A percentile compares a stretch with the other conserved stretches of the same genome.
These are phyloP conservation scores for Hypocrella siamensis DNA, from an alignment of 2,329 filamentous ascomycete genomes.

Conservation along the genomic window DNA sequence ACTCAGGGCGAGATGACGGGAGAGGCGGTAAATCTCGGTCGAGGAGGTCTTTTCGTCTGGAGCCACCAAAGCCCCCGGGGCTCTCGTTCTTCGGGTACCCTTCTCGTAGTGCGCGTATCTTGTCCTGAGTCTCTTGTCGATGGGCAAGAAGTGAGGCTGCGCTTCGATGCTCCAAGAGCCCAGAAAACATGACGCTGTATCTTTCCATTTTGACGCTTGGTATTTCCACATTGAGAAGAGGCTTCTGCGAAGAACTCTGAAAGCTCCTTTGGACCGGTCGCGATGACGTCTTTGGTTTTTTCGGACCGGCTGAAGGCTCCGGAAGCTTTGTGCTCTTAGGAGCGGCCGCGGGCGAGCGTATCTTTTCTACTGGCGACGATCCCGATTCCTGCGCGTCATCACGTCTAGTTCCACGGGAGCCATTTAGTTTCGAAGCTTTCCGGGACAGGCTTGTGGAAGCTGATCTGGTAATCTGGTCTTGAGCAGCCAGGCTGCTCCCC, in stretches of 20 bases:
- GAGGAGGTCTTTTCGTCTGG: not conserved
- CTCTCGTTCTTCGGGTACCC: not conserved
- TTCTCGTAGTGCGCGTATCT: conserved; percentile 16
- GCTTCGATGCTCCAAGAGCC: conserved; percentile 40
- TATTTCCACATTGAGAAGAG: conserved; percentile 59
- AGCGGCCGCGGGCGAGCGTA: too few species aligned
- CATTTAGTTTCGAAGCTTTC: too few species aligned
- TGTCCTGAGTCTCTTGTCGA: conserved; percentile 42
- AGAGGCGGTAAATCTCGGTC: conserved; percentile 4
- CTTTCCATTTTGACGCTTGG: conserved; percentile 69
- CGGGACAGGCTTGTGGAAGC: not conserved
- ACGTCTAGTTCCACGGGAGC: too few species aligned
- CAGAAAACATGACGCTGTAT: conserved; percentile 88
- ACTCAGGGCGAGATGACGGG: not conserved
- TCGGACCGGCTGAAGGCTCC: too few species aligned
- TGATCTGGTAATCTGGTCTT: not conserved
- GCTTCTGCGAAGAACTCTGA: conserved; percentile 3
- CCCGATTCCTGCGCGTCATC: too few species aligned
- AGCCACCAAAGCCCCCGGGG: conserved; percentile 12
- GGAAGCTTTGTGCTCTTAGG: too few species aligned
- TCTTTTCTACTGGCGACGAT: too few species aligned
- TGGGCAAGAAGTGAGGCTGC: conserved; percentile 30
- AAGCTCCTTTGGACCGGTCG: not conserved
- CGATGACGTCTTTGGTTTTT: too few species aligned
- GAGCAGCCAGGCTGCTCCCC: not conserved